Evolutionary conservation across 768 basidiomycete species (phyloP).

Genomic region (Tulasnella sp.): DNA sequence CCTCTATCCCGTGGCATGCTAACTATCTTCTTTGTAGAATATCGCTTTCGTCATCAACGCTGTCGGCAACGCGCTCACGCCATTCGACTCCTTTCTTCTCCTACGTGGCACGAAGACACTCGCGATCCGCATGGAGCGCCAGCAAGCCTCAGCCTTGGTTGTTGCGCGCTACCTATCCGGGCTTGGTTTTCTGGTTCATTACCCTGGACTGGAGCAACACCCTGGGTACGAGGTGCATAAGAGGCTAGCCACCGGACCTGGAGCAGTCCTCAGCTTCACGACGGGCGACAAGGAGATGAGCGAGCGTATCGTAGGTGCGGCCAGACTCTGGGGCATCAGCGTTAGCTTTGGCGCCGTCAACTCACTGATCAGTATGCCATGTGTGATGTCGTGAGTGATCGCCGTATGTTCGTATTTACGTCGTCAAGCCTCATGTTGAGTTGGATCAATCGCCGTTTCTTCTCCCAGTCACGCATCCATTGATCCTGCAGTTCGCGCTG

Average conservation of each 20-base stretch:
- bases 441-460: conserved; percentile 1
- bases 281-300: conserved; percentile 85
- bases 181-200: conserved; percentile 84
- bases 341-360: conserved; percentile 98
- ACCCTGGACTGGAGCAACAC: conserved; percentile 78
- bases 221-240: conserved; percentile 82
- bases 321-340: conserved; percentile 92
- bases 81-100: conserved; percentile 93
- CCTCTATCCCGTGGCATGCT: neutral
- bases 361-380: conserved; percentile 97
- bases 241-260: conserved; percentile 80
- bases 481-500: conserved; percentile 89
- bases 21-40: conserved; percentile 37
- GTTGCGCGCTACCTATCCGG: conserved; percentile 78
- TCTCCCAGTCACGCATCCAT: conserved; percentile 83
- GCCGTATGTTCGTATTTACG: neutral
- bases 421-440: neutral
- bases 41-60: conserved; percentile 87
- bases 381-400: conserved; percentile 90
- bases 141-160: conserved; percentile 67
- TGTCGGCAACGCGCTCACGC: conserved; percentile 86
- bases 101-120: conserved; percentile 94
- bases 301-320: conserved; percentile 85
- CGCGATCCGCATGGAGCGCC: conserved; percentile 89
- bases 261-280: conserved; percentile 89